Evolutionary conservation across 1,284 basidiomycete species (phyloP), one percentile per base, ranked within the genome.

Genomic region (Cyathus olla): DNA sequence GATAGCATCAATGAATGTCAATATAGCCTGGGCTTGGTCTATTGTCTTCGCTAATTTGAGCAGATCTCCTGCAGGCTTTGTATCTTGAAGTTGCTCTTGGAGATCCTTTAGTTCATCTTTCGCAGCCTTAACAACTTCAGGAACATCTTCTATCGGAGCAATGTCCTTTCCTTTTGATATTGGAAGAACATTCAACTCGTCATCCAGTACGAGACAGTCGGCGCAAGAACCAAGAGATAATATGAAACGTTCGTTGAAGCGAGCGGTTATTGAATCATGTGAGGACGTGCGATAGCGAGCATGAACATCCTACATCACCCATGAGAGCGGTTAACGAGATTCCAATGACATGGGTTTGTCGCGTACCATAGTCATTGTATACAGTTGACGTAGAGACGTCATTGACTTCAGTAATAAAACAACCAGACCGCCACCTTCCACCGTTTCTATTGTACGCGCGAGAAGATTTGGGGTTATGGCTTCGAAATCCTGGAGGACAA

Each of bases 221-320:
- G 91, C 85, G 71, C 94, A 97, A 13, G 94, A 93, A 21, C 95
- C 95, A 13, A 98, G 88, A 31, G 97, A 96, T 50, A 98, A 86
- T 71, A 99, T 95, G 81, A 99, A 99, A 11, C 98, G 93, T 76
- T 99, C 98, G 81, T 99, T 99, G 85, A 99, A 99, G 51, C 98
- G 90, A 1, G 97, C 95, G 48, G 95, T 87, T 19, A 99, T 95
- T 21, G 93, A 89, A 71, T 96, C 93, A 68, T 97, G 94, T 2
- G 96, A 93, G 27, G 94, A 93, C 1, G 96, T 98, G 31, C 97
- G 87, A 76, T 98, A 99, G 48, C 96, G 90, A 5, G 93, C 83
- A 77, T 99, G 97, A 2, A 98, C 96, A 71, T 99, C 97, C 95
- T 97, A 51, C 15, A n/a, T 6, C 15, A 31, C 21, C n/a, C n/a